A percentile compares a stretch with the other conserved stretches of the same genome.
phyloP scores from a whole-genome alignment of 192 early-diverging fungal genomes.

The Glomus cerebriforme region DNA sequence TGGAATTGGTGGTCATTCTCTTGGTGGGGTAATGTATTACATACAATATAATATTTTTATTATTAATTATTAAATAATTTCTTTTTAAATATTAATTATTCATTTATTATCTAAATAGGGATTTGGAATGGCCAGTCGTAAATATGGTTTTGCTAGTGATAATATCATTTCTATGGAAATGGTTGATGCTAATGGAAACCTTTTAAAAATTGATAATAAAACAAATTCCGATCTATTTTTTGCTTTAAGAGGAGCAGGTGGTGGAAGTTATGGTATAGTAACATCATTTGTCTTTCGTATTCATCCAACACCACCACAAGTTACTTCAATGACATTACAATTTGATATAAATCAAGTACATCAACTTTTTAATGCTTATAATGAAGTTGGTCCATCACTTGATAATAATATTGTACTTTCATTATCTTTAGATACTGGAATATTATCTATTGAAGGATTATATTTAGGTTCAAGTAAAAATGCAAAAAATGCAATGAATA shows the following conservation, averaged over 20 bases:
- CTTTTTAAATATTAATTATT: too few species aligned
- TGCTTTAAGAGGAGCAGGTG: slow-evolving; percentile 59
- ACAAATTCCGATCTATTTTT: slow-evolving; percentile 57
- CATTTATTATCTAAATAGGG: slow-evolving; percentile 34
- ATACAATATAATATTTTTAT: too few species aligned
- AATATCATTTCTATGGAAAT: slow-evolving; percentile 41
- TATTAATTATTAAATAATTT: too few species aligned
- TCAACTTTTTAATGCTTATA: slow-evolving; percentile 2
- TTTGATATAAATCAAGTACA: background rate
- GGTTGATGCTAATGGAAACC: slow-evolving; percentile 43
- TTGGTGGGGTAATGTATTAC: slow-evolving; percentile 41
- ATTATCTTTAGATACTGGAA: background rate
- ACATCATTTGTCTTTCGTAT: slow-evolving; percentile 33
- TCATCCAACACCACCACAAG: slow-evolving; percentile 12
- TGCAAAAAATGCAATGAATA: background rate
- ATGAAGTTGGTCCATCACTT: background rate
- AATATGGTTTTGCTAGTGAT: slow-evolving; percentile 51
- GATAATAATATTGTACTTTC: background rate
- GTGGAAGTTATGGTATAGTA: slow-evolving; percentile 42
- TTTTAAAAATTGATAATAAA: slow-evolving; percentile 34
- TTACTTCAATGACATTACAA: background rate
- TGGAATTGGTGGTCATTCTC: slow-evolving; percentile 51
- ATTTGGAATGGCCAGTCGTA: slow-evolving; percentile 44
- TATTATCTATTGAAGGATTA: background rate
- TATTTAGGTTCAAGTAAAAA: background rate